Evolutionary conservation across 1,284 basidiomycete genomes (phyloP).

Genomic region (Melanopsichium pennsylvanicum): DNA sequence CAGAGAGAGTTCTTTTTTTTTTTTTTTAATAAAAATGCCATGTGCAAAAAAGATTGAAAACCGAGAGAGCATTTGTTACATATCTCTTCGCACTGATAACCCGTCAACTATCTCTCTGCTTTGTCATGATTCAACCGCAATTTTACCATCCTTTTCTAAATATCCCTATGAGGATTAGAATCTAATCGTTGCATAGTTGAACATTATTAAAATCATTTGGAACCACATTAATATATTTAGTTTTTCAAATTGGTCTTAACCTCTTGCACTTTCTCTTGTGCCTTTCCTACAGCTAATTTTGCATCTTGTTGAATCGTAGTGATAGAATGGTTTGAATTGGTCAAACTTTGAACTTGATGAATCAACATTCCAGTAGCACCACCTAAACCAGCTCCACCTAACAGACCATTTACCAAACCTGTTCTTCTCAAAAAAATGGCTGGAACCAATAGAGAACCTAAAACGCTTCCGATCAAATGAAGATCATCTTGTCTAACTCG

Average conservation of each 20-base stretch:
- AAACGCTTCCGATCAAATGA: constrained; percentile 57
- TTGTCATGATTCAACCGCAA: too few species aligned
- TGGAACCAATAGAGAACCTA: constrained; percentile 56
- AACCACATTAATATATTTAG: too few species aligned
- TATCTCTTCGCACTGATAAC: too few species aligned
- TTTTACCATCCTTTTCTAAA: too few species aligned
- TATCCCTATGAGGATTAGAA: too few species aligned
- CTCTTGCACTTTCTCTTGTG: constrained; percentile 4
- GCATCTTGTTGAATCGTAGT: background rate
- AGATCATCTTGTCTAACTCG: constrained; percentile 56
- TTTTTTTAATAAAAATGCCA: too few species aligned
- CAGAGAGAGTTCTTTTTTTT: too few species aligned
- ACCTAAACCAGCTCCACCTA: constrained; percentile 60
- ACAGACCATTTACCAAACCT: constrained; percentile 58
- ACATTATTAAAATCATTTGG: too few species aligned
- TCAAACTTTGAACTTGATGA: constrained; percentile 37
- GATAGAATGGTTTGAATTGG: background rate
- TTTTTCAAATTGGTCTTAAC: constrained; percentile 18
- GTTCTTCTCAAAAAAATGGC: constrained; percentile 56
- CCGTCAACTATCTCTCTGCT: too few species aligned
- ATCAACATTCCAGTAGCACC: constrained; percentile 51
- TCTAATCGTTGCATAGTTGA: too few species aligned
- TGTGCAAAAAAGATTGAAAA: too few species aligned
- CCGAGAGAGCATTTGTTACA: too few species aligned
- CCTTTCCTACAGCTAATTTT: constrained; percentile 1